Percentiles rank a stretch among this genome's conserved stretches.
Evolutionary conservation across 257 asterid species (phyloP).

Genomic region (Rauvolfia tetraphylla): DNA sequence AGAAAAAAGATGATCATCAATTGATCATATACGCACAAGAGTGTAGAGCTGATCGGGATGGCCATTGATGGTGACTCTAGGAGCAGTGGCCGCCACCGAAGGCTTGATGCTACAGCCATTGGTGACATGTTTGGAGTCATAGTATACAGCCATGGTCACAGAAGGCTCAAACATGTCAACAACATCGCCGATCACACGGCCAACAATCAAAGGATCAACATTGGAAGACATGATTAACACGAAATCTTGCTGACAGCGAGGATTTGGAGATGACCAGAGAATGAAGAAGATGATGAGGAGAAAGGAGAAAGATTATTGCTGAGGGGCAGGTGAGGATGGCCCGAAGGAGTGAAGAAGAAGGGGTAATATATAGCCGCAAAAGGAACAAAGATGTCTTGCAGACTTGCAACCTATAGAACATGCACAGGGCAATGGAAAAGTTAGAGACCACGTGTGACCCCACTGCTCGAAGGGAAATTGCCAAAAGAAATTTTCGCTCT

Average conservation of each 20-base stretch:
- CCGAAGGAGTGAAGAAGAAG: background rate
- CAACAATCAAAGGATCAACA: conserved; percentile 5
- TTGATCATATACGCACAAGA: conserved; percentile 27
- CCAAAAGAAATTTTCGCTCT: background rate
- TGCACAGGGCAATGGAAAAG: conserved; percentile 10
- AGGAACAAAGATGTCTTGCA: background rate
- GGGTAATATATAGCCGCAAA: background rate
- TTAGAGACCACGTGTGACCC: conserved; percentile 1
- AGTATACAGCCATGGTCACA: background rate
- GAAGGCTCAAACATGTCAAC: conserved; percentile 3
- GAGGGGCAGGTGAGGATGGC: no score
- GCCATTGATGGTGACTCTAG: conserved; percentile 49
- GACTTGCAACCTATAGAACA: conserved; percentile 5
- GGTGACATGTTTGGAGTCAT: conserved; percentile 8
- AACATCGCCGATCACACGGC: conserved; percentile 11
- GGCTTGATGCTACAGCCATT: conserved; percentile 14
- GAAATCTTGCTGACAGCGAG: background rate
- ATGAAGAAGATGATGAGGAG: background rate
- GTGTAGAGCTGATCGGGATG: conserved; percentile 39
- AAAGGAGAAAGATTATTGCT: background rate
- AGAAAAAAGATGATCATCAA: background rate
- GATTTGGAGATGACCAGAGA: no score
- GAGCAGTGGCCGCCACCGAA: conserved; percentile 31
- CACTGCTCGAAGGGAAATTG: background rate
- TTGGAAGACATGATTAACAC: background rate